phyloP scores from a whole-genome alignment of 148 eudicot species.

The Fagopyrum homotropicum region DNA sequence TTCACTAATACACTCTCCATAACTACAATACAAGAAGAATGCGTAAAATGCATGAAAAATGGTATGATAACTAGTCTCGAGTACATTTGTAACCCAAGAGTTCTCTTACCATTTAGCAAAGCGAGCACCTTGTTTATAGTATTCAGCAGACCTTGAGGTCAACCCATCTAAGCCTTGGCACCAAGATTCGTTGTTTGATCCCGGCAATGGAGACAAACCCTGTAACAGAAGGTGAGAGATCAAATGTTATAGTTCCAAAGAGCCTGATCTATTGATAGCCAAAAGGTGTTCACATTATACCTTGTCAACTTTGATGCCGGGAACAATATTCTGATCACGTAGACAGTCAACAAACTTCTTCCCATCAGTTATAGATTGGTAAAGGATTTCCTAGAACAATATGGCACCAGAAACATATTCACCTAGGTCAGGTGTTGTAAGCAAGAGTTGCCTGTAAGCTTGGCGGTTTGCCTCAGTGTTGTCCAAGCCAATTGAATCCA shows the following conservation, averaged over 20 bases:
- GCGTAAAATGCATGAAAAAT: background rate
- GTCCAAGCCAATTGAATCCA: conserved; percentile 87
- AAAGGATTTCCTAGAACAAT: conserved; percentile 92
- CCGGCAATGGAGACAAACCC: conserved; percentile 94
- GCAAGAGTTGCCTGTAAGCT: conserved; percentile 87
- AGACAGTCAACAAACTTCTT: conserved; percentile 76
- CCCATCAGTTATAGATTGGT: conserved; percentile 86
- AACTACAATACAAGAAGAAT: background rate
- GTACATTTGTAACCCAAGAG: background rate
- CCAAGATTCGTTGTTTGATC: conserved; percentile 97
- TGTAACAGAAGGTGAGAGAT: conserved; percentile 16
- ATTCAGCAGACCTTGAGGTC: conserved; percentile 92
- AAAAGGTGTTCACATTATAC: conserved; percentile 19
- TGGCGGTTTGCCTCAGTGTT: conserved; percentile 84
- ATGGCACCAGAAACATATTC: conserved; percentile 92
- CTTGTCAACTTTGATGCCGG: conserved; percentile 97
- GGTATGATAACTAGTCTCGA: background rate
- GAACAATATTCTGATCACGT: conserved; percentile 67
- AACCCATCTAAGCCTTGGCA: conserved; percentile 96
- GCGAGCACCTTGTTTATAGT: conserved; percentile 96
- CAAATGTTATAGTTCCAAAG: background rate
- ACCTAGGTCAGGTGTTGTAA: conserved; percentile 90
- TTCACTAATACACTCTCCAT: background rate
- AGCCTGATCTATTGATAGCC: background rate
- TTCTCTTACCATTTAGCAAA: conserved; percentile 86